Evolutionary conservation across 345 rosid species (phyloP).

Genomic region (Lepidium sativum): DNA sequence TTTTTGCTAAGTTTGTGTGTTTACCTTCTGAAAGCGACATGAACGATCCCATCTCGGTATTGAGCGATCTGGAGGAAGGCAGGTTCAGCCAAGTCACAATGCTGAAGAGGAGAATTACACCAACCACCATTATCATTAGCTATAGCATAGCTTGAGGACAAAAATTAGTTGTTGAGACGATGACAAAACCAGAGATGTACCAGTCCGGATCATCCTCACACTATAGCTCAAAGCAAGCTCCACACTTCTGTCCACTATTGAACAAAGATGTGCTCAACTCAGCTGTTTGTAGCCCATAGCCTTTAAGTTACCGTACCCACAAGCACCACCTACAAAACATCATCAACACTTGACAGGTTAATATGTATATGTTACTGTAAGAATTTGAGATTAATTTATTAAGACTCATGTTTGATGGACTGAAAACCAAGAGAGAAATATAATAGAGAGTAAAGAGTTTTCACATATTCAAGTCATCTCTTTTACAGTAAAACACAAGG

Average conservation of each 20-base stretch:
- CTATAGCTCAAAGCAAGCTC: conserved; percentile 34
- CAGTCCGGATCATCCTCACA: conserved; percentile 34
- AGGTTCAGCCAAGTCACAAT: conserved; percentile 53
- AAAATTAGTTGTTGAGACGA: conserved; percentile 40
- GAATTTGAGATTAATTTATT: too few relatives aligned
- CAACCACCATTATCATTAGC: conserved; percentile 54
- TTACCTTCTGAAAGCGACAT: conserved; percentile 43
- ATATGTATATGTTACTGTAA: neutral
- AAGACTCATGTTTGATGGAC: too few relatives aligned
- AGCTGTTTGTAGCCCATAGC: conserved; percentile 36
- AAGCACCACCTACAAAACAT: conserved; percentile 34
- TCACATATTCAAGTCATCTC: too few relatives aligned
- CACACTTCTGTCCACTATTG: conserved; percentile 35
- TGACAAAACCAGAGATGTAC: conserved; percentile 34
- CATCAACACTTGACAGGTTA: neutral
- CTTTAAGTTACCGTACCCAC: conserved; percentile 46
- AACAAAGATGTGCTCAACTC: conserved; percentile 41
- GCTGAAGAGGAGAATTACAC: conserved; percentile 63
- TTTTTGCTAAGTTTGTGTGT: neutral
- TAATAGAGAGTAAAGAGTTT: too few relatives aligned
- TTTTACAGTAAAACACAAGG: too few relatives aligned
- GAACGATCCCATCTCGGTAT: conserved; percentile 54
- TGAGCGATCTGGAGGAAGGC: conserved; percentile 51
- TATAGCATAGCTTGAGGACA: conserved; percentile 45
- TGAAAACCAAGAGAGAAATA: too few relatives aligned